Evolutionary conservation across 352 stramenopile genomes (phyloP), one percentile per base, ranked within the genome.

Genomic region (Phytopythium mirpurense): DNA sequence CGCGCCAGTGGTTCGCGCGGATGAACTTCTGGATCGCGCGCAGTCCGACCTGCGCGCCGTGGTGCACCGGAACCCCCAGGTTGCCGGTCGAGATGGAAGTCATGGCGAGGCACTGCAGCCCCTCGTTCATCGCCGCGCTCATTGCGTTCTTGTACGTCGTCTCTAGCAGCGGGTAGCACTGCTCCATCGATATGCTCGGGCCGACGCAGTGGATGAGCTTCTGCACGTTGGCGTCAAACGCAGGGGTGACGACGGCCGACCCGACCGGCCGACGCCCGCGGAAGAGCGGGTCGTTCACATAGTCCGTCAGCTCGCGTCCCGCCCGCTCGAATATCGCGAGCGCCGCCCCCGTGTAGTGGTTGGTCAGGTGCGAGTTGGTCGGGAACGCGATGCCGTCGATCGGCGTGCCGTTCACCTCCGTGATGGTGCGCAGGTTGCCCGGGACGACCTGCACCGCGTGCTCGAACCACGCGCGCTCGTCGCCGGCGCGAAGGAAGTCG

Each of bases 31-130:
- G 60, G 34, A 72, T 76, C 14, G 64, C 62, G 54, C 72, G 70
- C 15, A 88, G 36, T n/a, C 58, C 78, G 54, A 72, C 67, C 51
- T 65, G 59, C 8, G 78, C 67, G 11, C 59, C 68, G 32, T 56
- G 41, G 10, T 68, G 27, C 27, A 37, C 7, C 10, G 69, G 69
- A 3, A 80, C 54, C 10, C 68, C 68, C 34, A 84, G 53, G 42
- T 66, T 79, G 6, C 76, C 72, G 26, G 77, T 86, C 23, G 74
- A 81, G 50, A 88, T 83, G 27, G 78, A 88, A 26, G 72, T 65
- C 29, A 86, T 66, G 11, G 70, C 72, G 15, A 88, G 56, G 44
- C 74, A 86, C 27, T 44, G 31, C 18, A 78, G 51, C 14, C 74
- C 64, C 41, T 81, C 71, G 6, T 72, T 57, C 29, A 75, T 49